phyloP scores from a whole-genome alignment of 805 yeast species.

The Komagataella pastoris region DNA sequence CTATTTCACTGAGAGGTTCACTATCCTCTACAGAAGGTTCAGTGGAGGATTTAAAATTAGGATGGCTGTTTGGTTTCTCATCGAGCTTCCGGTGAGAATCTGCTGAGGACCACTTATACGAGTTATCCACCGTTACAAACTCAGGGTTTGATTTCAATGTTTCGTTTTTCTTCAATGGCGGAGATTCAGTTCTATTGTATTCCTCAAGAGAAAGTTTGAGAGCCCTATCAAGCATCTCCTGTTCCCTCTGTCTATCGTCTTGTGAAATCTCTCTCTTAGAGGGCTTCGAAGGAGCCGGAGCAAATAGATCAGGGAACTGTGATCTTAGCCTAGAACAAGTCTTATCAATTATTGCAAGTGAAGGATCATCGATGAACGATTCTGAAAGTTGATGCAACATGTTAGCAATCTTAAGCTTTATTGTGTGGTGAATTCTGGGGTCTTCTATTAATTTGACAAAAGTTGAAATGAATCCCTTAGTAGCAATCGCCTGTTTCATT shows the following conservation, averaged over 20 bases:
- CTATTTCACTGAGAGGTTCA: constrained; percentile 9
- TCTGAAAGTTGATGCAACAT: constrained; percentile 53
- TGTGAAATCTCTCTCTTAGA: constrained; percentile 34
- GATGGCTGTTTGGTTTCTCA: constrained; percentile 7
- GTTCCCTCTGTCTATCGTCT: constrained; percentile 44
- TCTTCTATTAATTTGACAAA: constrained; percentile 39
- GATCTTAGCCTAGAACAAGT: constrained; percentile 36
- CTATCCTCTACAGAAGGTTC: constrained; percentile 2
- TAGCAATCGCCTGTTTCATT: constrained; percentile 48
- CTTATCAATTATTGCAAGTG: constrained; percentile 55
- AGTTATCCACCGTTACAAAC: not conserved
- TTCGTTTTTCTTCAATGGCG: constrained; percentile 11
- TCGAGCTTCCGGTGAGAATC: constrained; percentile 8
- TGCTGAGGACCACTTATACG: constrained; percentile 3
- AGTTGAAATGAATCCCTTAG: constrained; percentile 34
- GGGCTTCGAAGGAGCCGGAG: constrained; percentile 37
- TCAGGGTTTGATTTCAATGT: not conserved
- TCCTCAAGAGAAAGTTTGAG: constrained; percentile 63
- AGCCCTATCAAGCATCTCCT: constrained; percentile 67
- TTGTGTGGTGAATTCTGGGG: constrained; percentile 44
- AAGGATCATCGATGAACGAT: constrained; percentile 62
- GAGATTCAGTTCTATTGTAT: constrained; percentile 21
- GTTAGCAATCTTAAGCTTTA: constrained; percentile 53
- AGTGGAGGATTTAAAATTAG: constrained; percentile 1
- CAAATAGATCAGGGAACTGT: constrained; percentile 22